phyloP scores from a whole-genome alignment of 2,329 filamentous ascomycete species.

The Capronia epimyces region DNA sequence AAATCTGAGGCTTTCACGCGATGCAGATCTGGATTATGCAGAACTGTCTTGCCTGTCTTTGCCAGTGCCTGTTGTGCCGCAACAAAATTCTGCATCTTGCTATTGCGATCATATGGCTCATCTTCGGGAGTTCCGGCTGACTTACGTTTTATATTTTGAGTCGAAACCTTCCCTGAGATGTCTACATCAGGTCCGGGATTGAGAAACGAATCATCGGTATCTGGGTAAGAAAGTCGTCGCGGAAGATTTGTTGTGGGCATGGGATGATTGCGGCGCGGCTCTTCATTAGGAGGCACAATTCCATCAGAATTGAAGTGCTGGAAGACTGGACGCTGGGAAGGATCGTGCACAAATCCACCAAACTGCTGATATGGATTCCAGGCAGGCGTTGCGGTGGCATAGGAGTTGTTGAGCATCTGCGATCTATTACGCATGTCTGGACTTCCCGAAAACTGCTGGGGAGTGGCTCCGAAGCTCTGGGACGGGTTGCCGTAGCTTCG shows the following conservation, averaged over 20 bases:
- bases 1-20: slow-evolving; percentile 8
- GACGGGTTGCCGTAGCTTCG: slow-evolving; percentile 6
- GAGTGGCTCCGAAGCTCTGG: not conserved
- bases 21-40: slow-evolving; percentile 25
- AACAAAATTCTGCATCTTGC: slow-evolving; percentile 27
- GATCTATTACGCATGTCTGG: slow-evolving; percentile 3
- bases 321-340: slow-evolving; percentile 5
- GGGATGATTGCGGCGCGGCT: not conserved
- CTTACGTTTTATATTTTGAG: not conserved
- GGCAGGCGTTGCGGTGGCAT: not conserved
- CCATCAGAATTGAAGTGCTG: slow-evolving; percentile 11
- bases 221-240: slow-evolving; percentile 5
- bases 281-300: not conserved
- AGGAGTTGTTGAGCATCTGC: not conserved
- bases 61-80: slow-evolving; percentile 25
- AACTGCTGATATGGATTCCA: not conserved
- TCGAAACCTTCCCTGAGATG: not conserved
- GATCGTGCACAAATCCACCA: not conserved
- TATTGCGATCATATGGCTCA: slow-evolving; percentile 26
- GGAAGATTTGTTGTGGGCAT: not conserved
- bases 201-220: not conserved
- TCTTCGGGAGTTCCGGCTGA: not conserved
- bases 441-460: slow-evolving; percentile 1
- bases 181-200: not conserved
- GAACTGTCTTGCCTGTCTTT: slow-evolving; percentile 27